Percentiles rank a stretch among this genome's conserved stretches.
phyloP scores from a whole-genome alignment of 139 green algal genomes.

The Chlamydomonas incerta region DNA sequence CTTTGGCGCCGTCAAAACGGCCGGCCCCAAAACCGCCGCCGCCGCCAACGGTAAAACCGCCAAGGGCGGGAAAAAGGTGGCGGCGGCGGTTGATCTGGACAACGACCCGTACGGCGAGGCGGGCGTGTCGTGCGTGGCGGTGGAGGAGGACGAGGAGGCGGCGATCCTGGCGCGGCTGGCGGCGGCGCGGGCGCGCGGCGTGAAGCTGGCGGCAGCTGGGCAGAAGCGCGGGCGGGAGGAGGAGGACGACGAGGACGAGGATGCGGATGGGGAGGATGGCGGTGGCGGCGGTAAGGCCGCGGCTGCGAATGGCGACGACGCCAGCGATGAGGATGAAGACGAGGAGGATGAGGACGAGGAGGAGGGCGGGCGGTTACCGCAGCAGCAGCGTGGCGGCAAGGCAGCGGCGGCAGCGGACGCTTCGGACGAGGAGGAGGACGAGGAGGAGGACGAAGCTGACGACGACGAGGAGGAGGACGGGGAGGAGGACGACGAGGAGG shows the following conservation, averaged over 20 bases:
- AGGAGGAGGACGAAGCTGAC: background rate
- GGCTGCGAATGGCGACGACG: no score
- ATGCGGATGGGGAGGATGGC: conserved; percentile 14
- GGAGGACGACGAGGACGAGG: conserved; percentile 16
- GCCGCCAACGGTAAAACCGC: no score
- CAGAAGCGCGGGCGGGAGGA: background rate
- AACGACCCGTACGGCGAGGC: background rate
- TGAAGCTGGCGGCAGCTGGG: background rate
- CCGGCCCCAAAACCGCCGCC: no score
- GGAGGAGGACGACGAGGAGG: background rate
- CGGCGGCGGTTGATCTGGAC: no score
- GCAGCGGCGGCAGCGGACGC: background rate
- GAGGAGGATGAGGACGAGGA: background rate
- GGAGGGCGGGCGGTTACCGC: background rate
- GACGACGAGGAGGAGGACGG: background rate
- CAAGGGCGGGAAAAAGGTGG: no score
- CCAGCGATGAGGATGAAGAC: background rate
- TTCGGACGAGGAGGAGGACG: background rate
- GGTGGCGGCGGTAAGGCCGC: no score
- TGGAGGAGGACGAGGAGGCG: conserved; percentile 26
- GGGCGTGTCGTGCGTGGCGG: background rate
- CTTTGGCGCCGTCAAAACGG: no score
- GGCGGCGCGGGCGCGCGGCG: background rate
- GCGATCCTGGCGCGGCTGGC: background rate
- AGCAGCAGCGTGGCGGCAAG: background rate